A percentile compares a stretch with the other conserved stretches of the same genome.
Evolutionary conservation across 805 yeast genomes (phyloP).

Genomic region (Teunomyces gatunensis): DNA sequence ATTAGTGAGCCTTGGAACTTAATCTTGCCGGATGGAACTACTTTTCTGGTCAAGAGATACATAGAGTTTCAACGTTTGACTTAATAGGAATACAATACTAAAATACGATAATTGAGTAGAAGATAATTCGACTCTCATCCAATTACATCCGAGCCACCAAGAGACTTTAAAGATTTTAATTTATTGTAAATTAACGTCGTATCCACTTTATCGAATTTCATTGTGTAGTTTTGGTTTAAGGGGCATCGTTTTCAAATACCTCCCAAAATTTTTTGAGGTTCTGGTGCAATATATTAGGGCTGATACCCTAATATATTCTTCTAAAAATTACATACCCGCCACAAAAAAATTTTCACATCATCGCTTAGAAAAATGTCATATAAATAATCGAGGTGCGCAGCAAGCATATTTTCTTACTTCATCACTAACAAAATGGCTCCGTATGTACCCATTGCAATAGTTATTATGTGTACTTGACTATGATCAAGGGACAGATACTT

Average conservation of each 20-base stretch:
- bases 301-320: not conserved
- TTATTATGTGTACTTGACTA: conserved; percentile 1
- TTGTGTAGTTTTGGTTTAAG: not conserved
- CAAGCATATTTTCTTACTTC: not conserved
- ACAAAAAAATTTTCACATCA: not conserved
- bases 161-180: no score
- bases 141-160: no score
- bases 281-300: not conserved
- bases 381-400: conserved; percentile 1
- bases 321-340: not conserved
- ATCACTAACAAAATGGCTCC: conserved; percentile 27
- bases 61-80: no score
- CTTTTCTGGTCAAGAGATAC: not conserved
- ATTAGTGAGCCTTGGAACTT: not conserved
- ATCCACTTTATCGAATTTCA: no score
- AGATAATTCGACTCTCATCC: no score
- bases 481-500: not conserved
- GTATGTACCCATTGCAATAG: conserved; percentile 22
- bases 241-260: not conserved
- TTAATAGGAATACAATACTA: no score
- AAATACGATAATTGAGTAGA: no score
- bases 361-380: not conserved
- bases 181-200: no score
- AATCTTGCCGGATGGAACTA: not conserved
- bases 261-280: not conserved